These are phyloP conservation scores for Ustilago esculenta DNA, from an alignment of 1,284 basidiomycete genomes.

Conservation along the genomic window DNA sequence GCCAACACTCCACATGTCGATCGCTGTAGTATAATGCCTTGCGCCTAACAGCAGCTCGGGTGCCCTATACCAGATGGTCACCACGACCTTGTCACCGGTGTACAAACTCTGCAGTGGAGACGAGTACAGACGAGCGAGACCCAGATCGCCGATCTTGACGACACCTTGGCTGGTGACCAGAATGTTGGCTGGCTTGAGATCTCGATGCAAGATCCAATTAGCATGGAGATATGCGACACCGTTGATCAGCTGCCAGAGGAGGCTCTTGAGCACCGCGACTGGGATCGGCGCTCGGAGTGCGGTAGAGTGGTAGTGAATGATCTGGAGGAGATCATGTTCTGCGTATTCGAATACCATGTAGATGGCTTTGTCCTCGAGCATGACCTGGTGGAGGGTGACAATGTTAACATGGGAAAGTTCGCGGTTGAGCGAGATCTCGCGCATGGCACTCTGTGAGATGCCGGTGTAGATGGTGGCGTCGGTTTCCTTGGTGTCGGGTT, in stretches of 20 bases:
- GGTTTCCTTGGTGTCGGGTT: conserved; percentile 81
- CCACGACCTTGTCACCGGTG: conserved; percentile 92
- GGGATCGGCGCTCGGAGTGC: conserved; percentile 81
- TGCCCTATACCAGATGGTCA: conserved; percentile 98
- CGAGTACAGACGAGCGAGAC: conserved; percentile 86
- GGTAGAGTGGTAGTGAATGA: conserved; percentile 96
- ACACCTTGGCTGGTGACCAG: conserved; percentile 87
- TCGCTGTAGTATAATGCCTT: conserved; percentile 93
- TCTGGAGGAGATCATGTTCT: conserved; percentile 89
- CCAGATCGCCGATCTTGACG: conserved; percentile 97
- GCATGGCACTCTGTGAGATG: conserved; percentile 94
- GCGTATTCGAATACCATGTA: conserved; percentile 97
- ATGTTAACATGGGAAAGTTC: conserved; percentile 94
- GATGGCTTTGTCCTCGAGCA: conserved; percentile 90
- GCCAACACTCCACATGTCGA: conserved; percentile 98
- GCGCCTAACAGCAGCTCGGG: conserved; percentile 94
- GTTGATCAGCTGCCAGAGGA: conserved; percentile 94
- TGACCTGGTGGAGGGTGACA: conserved; percentile 89
- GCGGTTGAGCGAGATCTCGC: conserved; percentile 95
- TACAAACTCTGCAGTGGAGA: conserved; percentile 83
- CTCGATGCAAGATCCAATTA: conserved; percentile 92
- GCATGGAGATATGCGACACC: conserved; percentile 94
- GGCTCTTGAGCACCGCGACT: conserved; percentile 83
- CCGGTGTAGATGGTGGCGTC: conserved; percentile 81
- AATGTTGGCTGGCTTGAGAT: conserved; percentile 98